Evolutionary conservation across 2,329 filamentous ascomycete species (phyloP).

Genomic region (Dactylonectria estremocensis): DNA sequence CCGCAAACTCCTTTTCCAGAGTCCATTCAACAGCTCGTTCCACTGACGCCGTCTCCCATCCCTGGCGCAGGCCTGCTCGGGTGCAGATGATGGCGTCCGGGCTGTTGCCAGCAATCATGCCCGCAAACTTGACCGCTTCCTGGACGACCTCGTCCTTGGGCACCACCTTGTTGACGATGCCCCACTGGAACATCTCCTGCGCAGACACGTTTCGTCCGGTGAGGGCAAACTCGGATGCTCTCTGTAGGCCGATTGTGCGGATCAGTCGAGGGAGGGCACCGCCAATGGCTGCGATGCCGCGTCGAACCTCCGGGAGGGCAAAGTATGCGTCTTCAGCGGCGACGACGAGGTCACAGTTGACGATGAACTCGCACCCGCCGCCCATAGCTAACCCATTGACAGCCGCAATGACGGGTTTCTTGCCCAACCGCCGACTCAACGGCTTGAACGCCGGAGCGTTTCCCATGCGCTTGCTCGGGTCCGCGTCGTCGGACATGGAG

Average conservation of each 20-base stretch:
- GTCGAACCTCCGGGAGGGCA: constrained; percentile 67
- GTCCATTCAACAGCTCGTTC: constrained; percentile 65
- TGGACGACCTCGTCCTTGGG: constrained; percentile 58
- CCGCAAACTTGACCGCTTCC: constrained; percentile 72
- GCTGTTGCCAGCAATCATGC: constrained; percentile 72
- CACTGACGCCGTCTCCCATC: constrained; percentile 78
- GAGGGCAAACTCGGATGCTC: constrained; percentile 65
- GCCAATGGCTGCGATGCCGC: constrained; percentile 68
- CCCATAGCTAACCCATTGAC: constrained; percentile 72
- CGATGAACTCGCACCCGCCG: constrained; percentile 70
- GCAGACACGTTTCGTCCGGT: constrained; percentile 63
- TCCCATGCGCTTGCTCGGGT: constrained; percentile 33
- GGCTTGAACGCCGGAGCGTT: constrained; percentile 60
- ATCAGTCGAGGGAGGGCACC: constrained; percentile 67
- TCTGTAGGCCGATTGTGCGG: constrained; percentile 60
- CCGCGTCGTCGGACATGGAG: constrained; percentile 35
- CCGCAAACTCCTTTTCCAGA: constrained; percentile 62
- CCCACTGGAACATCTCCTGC: constrained; percentile 50
- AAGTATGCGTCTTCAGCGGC: constrained; percentile 67
- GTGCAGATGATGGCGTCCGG: constrained; percentile 81
- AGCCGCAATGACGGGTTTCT: constrained; percentile 73
- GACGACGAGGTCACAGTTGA: constrained; percentile 69
- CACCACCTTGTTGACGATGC: constrained; percentile 43
- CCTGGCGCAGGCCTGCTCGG: constrained; percentile 76
- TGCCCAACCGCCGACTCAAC: constrained; percentile 68